Conservation (phyloP, 2,329 filamentous ascomycete genomes). For the Diaporthe sp. region DNA sequence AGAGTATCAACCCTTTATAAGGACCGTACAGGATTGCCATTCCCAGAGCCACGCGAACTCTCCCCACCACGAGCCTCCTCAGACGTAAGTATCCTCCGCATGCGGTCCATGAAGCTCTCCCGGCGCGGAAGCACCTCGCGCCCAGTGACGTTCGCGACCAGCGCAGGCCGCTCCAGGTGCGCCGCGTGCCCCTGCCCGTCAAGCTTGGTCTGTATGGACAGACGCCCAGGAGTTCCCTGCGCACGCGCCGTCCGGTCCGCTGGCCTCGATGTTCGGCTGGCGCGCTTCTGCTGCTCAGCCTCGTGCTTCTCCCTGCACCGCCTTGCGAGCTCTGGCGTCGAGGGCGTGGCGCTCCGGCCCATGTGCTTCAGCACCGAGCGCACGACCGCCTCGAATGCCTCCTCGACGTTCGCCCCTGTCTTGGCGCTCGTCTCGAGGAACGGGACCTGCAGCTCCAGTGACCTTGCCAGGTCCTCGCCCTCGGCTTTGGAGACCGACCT, state of each 20-base stretch:
- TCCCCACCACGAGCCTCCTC: background rate
- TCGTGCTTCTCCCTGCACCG: conserved; percentile 8
- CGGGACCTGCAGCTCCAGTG: conserved; percentile 72
- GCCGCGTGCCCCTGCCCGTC: background rate
- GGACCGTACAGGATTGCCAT: background rate
- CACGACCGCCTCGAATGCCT: conserved; percentile 60
- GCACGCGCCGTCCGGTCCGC: background rate
- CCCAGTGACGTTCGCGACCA: background rate
- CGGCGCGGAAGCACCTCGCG: background rate
- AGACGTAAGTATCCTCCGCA: background rate
- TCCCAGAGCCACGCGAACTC: background rate
- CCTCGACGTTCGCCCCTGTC: conserved; percentile 76
- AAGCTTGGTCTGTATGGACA: background rate
- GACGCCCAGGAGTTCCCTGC: background rate
- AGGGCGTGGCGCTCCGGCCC: conserved; percentile 30
- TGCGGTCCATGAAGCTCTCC: conserved; percentile 11
- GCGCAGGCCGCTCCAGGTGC: background rate
- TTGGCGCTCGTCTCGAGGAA: conserved; percentile 82
- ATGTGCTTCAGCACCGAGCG: conserved; percentile 43
- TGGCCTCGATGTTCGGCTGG: background rate
- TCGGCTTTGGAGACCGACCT: conserved; percentile 57
- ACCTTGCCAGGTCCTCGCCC: conserved; percentile 71
- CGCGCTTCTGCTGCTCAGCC: conserved; percentile 19
- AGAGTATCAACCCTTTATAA: background rate
- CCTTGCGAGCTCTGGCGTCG: background rate